Conservation (phyloP, 1,139 yeast species). For the Hyphopichia burtonii region DNA sequence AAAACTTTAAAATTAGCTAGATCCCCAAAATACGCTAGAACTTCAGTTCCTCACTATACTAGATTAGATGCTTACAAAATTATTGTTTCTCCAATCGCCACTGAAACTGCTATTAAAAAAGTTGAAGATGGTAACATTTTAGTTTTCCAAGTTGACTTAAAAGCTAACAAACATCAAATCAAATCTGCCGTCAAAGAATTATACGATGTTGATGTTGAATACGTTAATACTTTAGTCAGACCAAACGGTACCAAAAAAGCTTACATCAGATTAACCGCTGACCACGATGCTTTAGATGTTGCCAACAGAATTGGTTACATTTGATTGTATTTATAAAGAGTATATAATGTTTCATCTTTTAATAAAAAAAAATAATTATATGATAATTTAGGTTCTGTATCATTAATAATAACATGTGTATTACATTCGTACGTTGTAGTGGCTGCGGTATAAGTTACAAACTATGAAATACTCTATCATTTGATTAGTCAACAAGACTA, state of each 20-base stretch:
- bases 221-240: conserved; percentile 95
- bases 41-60: conserved; percentile 96
- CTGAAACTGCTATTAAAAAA: conserved; percentile 99
- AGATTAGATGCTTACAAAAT: conserved; percentile 97
- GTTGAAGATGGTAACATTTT: conserved; percentile 99
- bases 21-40: conserved; percentile 92
- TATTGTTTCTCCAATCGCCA: conserved; percentile 92
- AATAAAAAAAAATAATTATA: not conserved
- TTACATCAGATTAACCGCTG: conserved; percentile 98
- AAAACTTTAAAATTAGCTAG: conserved; percentile 94
- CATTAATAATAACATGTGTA: too few species aligned
- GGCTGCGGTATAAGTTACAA: too few species aligned
- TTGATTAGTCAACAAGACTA: too few species aligned
- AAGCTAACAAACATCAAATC: conserved; percentile 98
- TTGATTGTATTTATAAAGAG: conserved; percentile 37
- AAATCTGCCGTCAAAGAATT: conserved; percentile 97
- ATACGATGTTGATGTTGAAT: conserved; percentile 91
- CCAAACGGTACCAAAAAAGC: conserved; percentile 99
- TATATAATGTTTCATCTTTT: not conserved
- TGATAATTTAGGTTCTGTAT: too few species aligned
- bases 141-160: conserved; percentile 96
- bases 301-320: conserved; percentile 99
- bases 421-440: too few species aligned
- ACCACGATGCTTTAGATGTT: conserved; percentile 99
- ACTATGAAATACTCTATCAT: too few species aligned